Evolutionary conservation across 805 yeast genomes (phyloP), one percentile per base, ranked within the genome.

Genomic region (Ogataea salicorniae): DNA sequence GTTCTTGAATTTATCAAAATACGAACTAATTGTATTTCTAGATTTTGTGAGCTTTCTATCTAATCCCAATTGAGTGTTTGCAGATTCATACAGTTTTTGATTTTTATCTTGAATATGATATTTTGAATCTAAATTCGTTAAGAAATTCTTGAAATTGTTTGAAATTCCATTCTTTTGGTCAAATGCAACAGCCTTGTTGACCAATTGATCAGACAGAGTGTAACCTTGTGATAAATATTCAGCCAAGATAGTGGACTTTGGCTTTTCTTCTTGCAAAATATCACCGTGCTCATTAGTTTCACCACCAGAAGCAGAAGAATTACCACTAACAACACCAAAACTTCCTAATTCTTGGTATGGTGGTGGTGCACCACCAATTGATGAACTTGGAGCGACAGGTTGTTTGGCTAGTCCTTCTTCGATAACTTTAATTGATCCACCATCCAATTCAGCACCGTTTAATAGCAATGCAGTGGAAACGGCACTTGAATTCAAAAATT

Each of bases 151-250:
- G 71, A 87, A 86, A 52, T 73, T 73, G 39, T 68, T 57, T 26
- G 84, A 72, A 57, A 74, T 64, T 0, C 92, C 94, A 58, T 81
- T 76, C 57, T 81, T 70, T 53, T 80, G 72, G 64, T 87, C 94
- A 52, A 82, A 71, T 17, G 73, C 79, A 45, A 83, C 72, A 20
- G 88, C 85, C 59, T 75, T 75, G 48, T 76, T 73, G 39, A 86
- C 70, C 43, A 84, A 67, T 43, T 73, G 67, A 63, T 87, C 94
- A 41, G 83, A 74, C 39, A 86, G 64, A 17, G 73, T 76, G 61
- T 87, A 86, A 5, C 95, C 95, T n/a, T 80, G 77, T 33, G 88
- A 74, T 50, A 86, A 70, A 57, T 83, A 77, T 65, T 86, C 92
- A 1, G 94, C 92, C 68, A 85, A 70, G 49, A 87, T 80, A 17